phyloP scores from a whole-genome alignment of 1,284 basidiomycete genomes.

The Veloporphyrellus conicus region DNA sequence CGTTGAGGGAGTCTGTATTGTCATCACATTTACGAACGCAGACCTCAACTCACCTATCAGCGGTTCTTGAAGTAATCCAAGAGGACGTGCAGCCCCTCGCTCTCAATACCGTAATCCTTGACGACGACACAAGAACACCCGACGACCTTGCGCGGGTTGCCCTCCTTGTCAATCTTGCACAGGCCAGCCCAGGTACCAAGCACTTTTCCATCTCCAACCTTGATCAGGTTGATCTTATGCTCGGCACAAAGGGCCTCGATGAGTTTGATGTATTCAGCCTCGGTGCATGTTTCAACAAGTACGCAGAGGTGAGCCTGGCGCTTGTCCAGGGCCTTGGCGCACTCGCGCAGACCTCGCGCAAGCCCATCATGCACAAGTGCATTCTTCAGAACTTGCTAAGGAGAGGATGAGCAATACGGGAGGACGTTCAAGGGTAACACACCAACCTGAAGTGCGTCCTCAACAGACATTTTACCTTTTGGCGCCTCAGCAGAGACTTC shows the following conservation, averaged over 20 bases:
- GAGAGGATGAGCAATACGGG: conserved; percentile 1
- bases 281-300: conserved; percentile 97
- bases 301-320: conserved; percentile 98
- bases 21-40: conserved; percentile 49
- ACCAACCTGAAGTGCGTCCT: conserved; percentile 92
- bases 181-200: conserved; percentile 98
- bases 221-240: conserved; percentile 99
- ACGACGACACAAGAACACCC: conserved; percentile 97
- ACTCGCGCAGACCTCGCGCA: conserved; percentile 95
- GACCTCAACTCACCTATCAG: conserved; percentile 41
- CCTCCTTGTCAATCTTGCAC: conserved; percentile 99
- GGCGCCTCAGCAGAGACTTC: conserved; percentile 81
- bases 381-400: conserved; percentile 89
- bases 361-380: conserved; percentile 97
- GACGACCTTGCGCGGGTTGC: conserved; percentile 96
- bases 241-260: conserved; percentile 99
- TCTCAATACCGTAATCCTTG: conserved; percentile 96
- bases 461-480: conserved; percentile 93
- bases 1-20: conserved; percentile 84
- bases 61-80: conserved; percentile 96
- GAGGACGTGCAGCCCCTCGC: conserved; percentile 94
- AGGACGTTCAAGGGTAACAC: conserved; percentile 1
- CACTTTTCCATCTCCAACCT: conserved; percentile 96
- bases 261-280: conserved; percentile 99
- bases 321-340: conserved; percentile 97